A percentile compares a stretch with the other conserved stretches of the same genome.
Conservation (phyloP, 441 rosid species). For the Pelargonium myrrhifolium region DNA sequence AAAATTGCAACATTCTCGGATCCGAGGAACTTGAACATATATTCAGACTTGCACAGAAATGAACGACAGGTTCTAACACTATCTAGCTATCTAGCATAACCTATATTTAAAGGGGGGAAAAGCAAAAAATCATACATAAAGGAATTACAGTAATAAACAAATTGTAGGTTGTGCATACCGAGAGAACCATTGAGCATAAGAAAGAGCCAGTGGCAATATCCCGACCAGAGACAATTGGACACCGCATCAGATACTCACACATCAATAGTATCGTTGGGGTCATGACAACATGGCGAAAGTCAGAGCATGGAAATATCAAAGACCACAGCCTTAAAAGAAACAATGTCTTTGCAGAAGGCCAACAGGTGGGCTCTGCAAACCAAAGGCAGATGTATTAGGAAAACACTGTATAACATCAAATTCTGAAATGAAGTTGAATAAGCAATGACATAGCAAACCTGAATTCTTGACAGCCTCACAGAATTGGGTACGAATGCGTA, state of each 20-base stretch:
- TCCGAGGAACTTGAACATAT: not conserved
- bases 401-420: constrained; percentile 12
- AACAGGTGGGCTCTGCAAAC: constrained; percentile 56
- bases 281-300: constrained; percentile 86
- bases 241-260: constrained; percentile 90
- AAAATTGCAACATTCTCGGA: not conserved
- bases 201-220: constrained; percentile 84
- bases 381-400: constrained; percentile 13
- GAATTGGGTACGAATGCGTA: constrained; percentile 50
- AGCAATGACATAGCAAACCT: constrained; percentile 35
- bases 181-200: constrained; percentile 71
- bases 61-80: not conserved
- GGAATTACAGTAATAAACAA: not conserved
- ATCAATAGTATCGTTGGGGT: constrained; percentile 72
- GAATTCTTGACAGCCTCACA: constrained; percentile 63
- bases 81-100: not conserved
- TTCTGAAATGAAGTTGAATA: not conserved
- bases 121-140: not conserved
- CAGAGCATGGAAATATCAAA: constrained; percentile 86
- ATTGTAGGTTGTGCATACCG: constrained; percentile 34
- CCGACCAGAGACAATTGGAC: constrained; percentile 66
- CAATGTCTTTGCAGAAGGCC: constrained; percentile 84
- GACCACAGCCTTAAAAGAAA: constrained; percentile 85
- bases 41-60: not conserved
- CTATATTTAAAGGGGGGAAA: not conserved